These are phyloP conservation scores for Sugiyamaella qingdaonensis DNA, from an alignment of 805 yeast species.

Conservation along the genomic window DNA sequence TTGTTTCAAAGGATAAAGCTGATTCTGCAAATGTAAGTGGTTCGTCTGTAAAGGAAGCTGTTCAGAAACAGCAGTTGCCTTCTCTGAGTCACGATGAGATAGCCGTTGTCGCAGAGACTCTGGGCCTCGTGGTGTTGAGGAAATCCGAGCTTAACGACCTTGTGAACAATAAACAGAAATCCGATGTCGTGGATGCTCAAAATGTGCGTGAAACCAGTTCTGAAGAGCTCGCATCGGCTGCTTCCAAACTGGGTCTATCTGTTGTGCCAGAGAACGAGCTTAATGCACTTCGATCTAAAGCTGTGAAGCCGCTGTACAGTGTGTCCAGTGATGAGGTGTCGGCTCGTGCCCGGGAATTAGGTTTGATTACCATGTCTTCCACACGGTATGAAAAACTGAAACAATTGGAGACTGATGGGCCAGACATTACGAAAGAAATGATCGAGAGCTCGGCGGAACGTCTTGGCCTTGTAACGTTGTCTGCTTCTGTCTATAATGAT, in stretches of 20 bases:
- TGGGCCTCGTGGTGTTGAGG: slow-evolving; percentile 31
- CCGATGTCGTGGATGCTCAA: not conserved
- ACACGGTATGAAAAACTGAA: not conserved
- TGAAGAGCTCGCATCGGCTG: slow-evolving; percentile 12
- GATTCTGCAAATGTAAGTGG: not conserved
- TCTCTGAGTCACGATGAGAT: not conserved
- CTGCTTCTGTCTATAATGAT: slow-evolving; percentile 11
- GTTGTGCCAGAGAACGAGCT: slow-evolving; percentile 13
- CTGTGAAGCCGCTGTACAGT: not conserved
- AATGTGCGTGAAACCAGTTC: not conserved
- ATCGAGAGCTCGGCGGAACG: slow-evolving; percentile 16
- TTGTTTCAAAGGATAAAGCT: slow-evolving; percentile 12
- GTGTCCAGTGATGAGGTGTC: not conserved
- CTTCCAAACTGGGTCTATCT: slow-evolving; percentile 21
- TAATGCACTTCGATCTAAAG: slow-evolving; percentile 1
- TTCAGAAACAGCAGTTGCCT: not conserved
- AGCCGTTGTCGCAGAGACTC: slow-evolving; percentile 10
- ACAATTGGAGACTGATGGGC: not conserved
- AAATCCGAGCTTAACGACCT: slow-evolving; percentile 23
- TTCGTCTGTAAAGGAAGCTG: slow-evolving; percentile 9
- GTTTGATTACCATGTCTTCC: not conserved
- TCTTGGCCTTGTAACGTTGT: slow-evolving; percentile 22
- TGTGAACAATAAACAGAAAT: not conserved
- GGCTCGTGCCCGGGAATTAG: not conserved
- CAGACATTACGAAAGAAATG: slow-evolving; percentile 13